Conservation (phyloP, 306 rosid species). For the Urtica urens region DNA sequence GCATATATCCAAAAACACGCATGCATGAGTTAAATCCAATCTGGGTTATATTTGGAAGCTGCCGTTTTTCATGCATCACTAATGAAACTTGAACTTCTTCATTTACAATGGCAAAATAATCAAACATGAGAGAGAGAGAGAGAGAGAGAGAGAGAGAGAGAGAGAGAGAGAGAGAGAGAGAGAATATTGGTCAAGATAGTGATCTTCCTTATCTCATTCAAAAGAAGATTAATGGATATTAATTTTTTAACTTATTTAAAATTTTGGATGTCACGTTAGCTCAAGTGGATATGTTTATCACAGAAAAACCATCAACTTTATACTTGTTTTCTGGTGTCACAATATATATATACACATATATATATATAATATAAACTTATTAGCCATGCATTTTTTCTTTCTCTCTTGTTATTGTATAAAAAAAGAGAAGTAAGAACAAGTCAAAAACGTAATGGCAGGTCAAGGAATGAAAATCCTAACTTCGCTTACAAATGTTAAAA, state of each 20-base stretch:
- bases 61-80: not conserved
- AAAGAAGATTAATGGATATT: not conserved
- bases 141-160: not conserved
- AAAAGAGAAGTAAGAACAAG: not conserved
- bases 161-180: too few relatives aligned
- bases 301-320: not conserved
- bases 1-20: not conserved
- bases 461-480: constrained; percentile 1
- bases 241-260: too few relatives aligned
- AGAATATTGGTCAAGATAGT: not conserved
- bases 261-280: not conserved
- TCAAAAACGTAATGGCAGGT: not conserved
- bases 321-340: not conserved
- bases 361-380: too few relatives aligned
- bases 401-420: too few relatives aligned
- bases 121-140: not conserved
- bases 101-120: constrained; percentile 1
- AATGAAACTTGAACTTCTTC: not conserved
- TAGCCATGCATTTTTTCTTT: too few relatives aligned
- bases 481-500: not conserved
- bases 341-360: not conserved
- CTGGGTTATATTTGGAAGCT: not conserved
- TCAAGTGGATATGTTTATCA: too few relatives aligned
- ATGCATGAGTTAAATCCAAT: constrained; percentile 1
- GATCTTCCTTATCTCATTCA: not conserved